Conservation (phyloP, 306 rosid species). For the Acmispon strigosus region DNA sequence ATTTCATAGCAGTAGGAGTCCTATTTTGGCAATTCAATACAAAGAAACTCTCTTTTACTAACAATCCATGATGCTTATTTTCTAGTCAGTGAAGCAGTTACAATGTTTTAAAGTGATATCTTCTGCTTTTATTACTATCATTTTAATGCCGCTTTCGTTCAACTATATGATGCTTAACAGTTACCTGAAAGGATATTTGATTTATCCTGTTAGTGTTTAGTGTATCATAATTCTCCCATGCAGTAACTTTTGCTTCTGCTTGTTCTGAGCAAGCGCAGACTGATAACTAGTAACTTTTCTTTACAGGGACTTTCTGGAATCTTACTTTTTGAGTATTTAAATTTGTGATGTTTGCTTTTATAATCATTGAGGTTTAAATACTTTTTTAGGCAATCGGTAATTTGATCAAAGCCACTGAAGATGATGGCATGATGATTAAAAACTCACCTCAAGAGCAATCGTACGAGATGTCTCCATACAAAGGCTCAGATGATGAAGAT, state of each 20-base stretch:
- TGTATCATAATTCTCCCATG: not conserved
- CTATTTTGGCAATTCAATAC: not conserved
- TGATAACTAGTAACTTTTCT: not conserved
- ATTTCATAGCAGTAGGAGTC: conserved; percentile 1
- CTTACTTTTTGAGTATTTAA: not conserved
- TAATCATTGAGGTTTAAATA: conserved; percentile 16
- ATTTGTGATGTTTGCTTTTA: not conserved
- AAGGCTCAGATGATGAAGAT: conserved; percentile 83
- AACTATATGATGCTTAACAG: not conserved
- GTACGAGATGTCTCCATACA: conserved; percentile 88
- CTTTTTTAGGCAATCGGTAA: conserved; percentile 35
- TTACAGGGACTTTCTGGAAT: conserved; percentile 4
- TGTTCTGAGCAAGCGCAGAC: not conserved
- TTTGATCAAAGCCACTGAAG: conserved; percentile 28
- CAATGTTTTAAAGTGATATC: not conserved
- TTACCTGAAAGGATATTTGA: not conserved
- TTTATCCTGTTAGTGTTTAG: not conserved
- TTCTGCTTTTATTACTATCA: not conserved
- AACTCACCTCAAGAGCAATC: conserved; percentile 48
- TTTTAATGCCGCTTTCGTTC: not conserved
- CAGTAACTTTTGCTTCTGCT: not conserved
- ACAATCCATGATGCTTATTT: conserved; percentile 1
- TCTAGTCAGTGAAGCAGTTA: not conserved
- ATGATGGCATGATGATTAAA: conserved; percentile 13
- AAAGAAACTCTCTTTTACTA: not conserved